Conservation (phyloP, 1,284 basidiomycete species). For the Leccinum solheimii region DNA sequence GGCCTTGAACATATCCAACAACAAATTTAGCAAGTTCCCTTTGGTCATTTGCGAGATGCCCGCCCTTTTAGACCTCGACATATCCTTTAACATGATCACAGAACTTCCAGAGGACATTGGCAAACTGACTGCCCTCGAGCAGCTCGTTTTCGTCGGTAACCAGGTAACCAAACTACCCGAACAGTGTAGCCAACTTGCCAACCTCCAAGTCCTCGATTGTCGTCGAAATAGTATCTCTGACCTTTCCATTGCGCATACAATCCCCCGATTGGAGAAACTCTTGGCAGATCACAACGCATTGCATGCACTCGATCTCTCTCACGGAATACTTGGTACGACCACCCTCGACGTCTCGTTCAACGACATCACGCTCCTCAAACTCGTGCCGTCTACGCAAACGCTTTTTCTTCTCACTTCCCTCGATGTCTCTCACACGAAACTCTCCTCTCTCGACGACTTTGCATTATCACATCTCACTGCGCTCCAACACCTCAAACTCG, state of each 20-base stretch:
- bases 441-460: constrained; percentile 79
- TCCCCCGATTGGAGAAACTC: constrained; percentile 70
- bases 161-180: constrained; percentile 77
- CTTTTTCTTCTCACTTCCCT: constrained; percentile 76
- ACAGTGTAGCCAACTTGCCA: constrained; percentile 61
- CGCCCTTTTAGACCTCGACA: constrained; percentile 82
- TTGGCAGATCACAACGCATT: constrained; percentile 82
- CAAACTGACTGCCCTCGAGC: constrained; percentile 66
- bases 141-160: constrained; percentile 89
- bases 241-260: constrained; percentile 64
- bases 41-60: constrained; percentile 74
- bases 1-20: constrained; percentile 95
- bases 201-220: constrained; percentile 77
- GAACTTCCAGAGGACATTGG: constrained; percentile 83
- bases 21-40: constrained; percentile 88
- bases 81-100: constrained; percentile 92
- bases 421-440: constrained; percentile 89
- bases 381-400: constrained; percentile 56
- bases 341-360: constrained; percentile 75
- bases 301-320: constrained; percentile 74
- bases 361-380: constrained; percentile 78
- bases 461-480: constrained; percentile 73
- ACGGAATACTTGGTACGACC: constrained; percentile 59
- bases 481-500: constrained; percentile 73
- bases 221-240: constrained; percentile 81